These are phyloP conservation scores for Phaeomoniella chlamydospora DNA, from an alignment of 2,329 filamentous ascomycete genomes.

Conservation along the genomic window DNA sequence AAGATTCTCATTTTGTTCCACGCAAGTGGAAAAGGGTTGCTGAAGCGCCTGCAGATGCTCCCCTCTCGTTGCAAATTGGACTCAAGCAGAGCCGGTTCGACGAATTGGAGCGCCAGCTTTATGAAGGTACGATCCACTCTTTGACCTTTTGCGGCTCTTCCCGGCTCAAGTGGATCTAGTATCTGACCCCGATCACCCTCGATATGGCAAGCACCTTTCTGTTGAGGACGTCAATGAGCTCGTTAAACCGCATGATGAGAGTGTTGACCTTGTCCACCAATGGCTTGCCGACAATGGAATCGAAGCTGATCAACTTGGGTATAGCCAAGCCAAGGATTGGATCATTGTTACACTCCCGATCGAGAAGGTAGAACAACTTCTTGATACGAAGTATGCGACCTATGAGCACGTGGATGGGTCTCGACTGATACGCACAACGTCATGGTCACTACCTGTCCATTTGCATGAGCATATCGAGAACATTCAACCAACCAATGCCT, in stretches of 20 bases:
- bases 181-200: slow-evolving; percentile 36
- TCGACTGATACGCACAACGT: slow-evolving; percentile 34
- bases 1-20: slow-evolving; percentile 40
- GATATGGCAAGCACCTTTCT: slow-evolving; percentile 41
- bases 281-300: slow-evolving; percentile 43
- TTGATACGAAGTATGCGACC: slow-evolving; percentile 36
- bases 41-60: slow-evolving; percentile 30
- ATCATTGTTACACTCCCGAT: slow-evolving; percentile 39
- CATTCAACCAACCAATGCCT: slow-evolving; percentile 47
- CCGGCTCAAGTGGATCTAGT: slow-evolving; percentile 18
- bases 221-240: slow-evolving; percentile 37
- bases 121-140: slow-evolving; percentile 24
- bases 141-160: not conserved
- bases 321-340: slow-evolving; percentile 43
- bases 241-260: slow-evolving; percentile 37
- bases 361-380: slow-evolving; percentile 34
- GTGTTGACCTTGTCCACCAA: slow-evolving; percentile 35
- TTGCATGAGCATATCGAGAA: slow-evolving; percentile 44
- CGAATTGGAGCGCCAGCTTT: slow-evolving; percentile 39
- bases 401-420: slow-evolving; percentile 42
- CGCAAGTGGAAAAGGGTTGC: slow-evolving; percentile 33
- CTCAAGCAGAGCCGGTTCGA: slow-evolving; percentile 43
- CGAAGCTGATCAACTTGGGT: slow-evolving; percentile 19
- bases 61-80: slow-evolving; percentile 42
- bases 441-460: slow-evolving; percentile 44